These are phyloP conservation scores for Beauveria australis DNA, from an alignment of 2,329 filamentous ascomycete species.

Conservation along the genomic window DNA sequence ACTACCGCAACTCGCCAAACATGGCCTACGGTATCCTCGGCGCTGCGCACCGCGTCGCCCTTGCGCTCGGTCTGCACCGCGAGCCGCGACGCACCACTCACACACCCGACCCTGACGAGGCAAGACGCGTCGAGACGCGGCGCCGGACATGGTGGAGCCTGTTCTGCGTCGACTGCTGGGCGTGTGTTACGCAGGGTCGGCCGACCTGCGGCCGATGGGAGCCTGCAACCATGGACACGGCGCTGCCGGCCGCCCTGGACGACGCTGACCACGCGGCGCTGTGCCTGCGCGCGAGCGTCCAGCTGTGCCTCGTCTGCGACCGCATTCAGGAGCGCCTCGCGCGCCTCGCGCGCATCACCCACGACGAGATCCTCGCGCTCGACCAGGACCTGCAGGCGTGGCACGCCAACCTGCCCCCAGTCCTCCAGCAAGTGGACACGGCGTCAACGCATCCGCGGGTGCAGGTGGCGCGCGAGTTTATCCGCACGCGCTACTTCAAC, in stretches of 20 bases:
- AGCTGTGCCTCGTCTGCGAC: constrained; percentile 23
- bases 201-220: constrained; percentile 34
- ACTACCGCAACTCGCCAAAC: constrained; percentile 70
- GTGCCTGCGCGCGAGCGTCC: constrained; percentile 19
- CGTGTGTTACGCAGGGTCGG: constrained; percentile 60
- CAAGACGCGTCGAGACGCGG: constrained; percentile 40
- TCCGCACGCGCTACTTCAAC: constrained; percentile 24
- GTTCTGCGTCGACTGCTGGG: constrained; percentile 68
- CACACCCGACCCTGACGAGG: constrained; percentile 35
- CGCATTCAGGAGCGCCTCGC: constrained; percentile 23
- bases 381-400: constrained; percentile 21
- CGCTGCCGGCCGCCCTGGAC: constrained; percentile 15
- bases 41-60: constrained; percentile 66
- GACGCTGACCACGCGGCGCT: constrained; percentile 20
- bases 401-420: constrained; percentile 18
- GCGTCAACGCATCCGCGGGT: constrained; percentile 17
- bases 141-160: constrained; percentile 68
- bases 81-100: constrained; percentile 32
- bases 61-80: constrained; percentile 61
- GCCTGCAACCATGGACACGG: constrained; percentile 22
- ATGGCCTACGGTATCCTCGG: constrained; percentile 68
- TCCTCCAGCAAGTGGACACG: constrained; percentile 16
- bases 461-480: constrained; percentile 20
- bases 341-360: constrained; percentile 18
- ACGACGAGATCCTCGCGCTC: constrained; percentile 19